A percentile compares a stretch with the other conserved stretches of the same genome.
These are phyloP conservation scores for Gynandropsis gynandra DNA, from an alignment of 345 rosid species.

Conservation along the genomic window DNA sequence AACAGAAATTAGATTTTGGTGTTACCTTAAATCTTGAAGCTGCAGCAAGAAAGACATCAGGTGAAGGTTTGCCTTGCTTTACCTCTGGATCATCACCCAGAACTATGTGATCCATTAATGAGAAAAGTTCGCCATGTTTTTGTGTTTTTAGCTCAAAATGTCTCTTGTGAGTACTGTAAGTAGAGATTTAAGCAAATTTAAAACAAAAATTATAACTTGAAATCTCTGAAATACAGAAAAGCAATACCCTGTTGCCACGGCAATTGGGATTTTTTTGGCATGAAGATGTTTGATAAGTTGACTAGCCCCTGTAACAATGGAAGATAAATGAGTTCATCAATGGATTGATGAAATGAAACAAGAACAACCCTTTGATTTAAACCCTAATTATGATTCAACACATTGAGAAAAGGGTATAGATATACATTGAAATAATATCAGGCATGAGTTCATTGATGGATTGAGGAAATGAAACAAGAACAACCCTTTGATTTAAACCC, in stretches of 20 bases:
- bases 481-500: no score
- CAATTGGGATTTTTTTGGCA: slow-evolving; percentile 70
- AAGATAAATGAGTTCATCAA: not conserved
- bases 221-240: slow-evolving; percentile 6
- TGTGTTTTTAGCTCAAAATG: slow-evolving; percentile 83
- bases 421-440: not conserved
- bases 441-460: not conserved
- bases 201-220: slow-evolving; percentile 1
- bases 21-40: slow-evolving; percentile 87
- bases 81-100: slow-evolving; percentile 94
- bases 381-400: not conserved
- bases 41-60: slow-evolving; percentile 83
- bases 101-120: slow-evolving; percentile 91
- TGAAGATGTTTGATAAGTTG: slow-evolving; percentile 68
- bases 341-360: no score
- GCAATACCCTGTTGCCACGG: slow-evolving; percentile 74
- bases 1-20: not conserved
- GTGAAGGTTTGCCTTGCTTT: slow-evolving; percentile 86
- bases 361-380: no score
- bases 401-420: no score
- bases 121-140: slow-evolving; percentile 65
- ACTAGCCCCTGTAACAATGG: slow-evolving; percentile 54
- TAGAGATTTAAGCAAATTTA: not conserved
- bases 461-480: no score
- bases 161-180: slow-evolving; percentile 59